phyloP scores from a whole-genome alignment of 1,284 basidiomycete species.

The Thecaphora frezii region DNA sequence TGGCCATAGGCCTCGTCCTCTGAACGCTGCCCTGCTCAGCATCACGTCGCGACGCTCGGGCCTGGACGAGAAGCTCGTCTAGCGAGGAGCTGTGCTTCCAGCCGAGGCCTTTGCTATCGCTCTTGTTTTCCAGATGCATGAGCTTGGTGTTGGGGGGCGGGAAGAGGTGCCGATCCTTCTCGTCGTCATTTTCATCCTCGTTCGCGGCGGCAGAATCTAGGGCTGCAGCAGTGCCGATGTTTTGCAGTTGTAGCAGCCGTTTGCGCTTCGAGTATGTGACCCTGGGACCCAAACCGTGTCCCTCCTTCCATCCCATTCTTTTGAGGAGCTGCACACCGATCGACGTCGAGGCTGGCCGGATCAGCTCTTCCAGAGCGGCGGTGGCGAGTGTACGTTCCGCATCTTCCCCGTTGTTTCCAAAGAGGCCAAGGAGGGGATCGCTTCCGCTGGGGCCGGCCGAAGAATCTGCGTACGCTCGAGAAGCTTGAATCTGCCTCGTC shows the following conservation, averaged over 20 bases:
- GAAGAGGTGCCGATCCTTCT: conserved; percentile 81
- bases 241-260: conserved; percentile 51
- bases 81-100: conserved; percentile 71
- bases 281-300: conserved; percentile 88
- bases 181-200: conserved; percentile 4
- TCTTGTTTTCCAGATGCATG: conserved; percentile 69
- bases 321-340: conserved; percentile 68
- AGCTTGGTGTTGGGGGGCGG: conserved; percentile 78
- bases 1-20: conserved; percentile 66
- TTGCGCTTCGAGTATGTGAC: conserved; percentile 76
- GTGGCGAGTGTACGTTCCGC: conserved; percentile 1
- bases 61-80: conserved; percentile 43
- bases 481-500: conserved; percentile 65
- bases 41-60: conserved; percentile 62
- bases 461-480: conserved; percentile 45
- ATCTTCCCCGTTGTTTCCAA: neutral
- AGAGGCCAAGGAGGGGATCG: neutral
- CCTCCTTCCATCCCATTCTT: conserved; percentile 92
- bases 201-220: conserved; percentile 4
- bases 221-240: conserved; percentile 1
- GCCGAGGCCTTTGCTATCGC: conserved; percentile 77
- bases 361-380: neutral
- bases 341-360: neutral
- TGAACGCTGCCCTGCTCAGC: conserved; percentile 62
- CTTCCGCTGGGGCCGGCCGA: neutral